Percentiles rank a stretch among this genome's conserved stretches.
Conservation (phyloP, 2,329 filamentous ascomycete genomes). For the Arthrobotrys sinensis region DNA sequence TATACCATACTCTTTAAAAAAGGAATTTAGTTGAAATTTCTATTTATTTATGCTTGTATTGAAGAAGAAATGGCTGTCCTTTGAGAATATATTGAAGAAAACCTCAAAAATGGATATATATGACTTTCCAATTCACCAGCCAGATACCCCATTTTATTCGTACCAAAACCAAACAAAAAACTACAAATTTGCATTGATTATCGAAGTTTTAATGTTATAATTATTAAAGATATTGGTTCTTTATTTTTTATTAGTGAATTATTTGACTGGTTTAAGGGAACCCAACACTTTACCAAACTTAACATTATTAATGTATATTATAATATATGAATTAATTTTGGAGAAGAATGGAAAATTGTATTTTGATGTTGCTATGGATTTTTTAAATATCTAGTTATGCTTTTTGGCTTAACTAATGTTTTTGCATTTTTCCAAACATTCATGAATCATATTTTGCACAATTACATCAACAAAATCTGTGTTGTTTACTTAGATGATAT, state of each 20-base stretch:
- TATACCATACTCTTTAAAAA: too few species aligned
- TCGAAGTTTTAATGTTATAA: neutral
- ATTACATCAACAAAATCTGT: too few species aligned
- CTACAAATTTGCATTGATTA: neutral
- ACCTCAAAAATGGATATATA: too few species aligned
- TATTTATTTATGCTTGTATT: too few species aligned
- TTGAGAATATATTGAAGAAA: too few species aligned
- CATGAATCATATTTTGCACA: too few species aligned
- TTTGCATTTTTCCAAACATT: conserved; percentile 1
- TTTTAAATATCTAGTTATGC: conserved; percentile 30
- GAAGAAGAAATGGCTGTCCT: too few species aligned
- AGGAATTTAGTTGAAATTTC: too few species aligned
- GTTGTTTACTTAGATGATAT: too few species aligned
- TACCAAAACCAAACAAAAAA: neutral
- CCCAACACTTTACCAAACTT: conserved; percentile 13
- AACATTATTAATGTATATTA: conserved; percentile 18
- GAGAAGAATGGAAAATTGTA: conserved; percentile 8
- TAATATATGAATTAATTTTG: conserved; percentile 10
- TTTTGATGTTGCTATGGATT: conserved; percentile 5
- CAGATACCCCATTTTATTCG: neutral
- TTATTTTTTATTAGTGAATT: conserved; percentile 3
- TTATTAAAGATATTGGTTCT: neutral
- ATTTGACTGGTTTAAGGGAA: neutral
- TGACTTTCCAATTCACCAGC: neutral
- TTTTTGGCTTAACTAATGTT: conserved; percentile 13